Percentiles rank a stretch among this genome's conserved stretches.
These are phyloP conservation scores for Lavandula angustifolia DNA, from an alignment of 257 asterid genomes.

Conservation along the genomic window DNA sequence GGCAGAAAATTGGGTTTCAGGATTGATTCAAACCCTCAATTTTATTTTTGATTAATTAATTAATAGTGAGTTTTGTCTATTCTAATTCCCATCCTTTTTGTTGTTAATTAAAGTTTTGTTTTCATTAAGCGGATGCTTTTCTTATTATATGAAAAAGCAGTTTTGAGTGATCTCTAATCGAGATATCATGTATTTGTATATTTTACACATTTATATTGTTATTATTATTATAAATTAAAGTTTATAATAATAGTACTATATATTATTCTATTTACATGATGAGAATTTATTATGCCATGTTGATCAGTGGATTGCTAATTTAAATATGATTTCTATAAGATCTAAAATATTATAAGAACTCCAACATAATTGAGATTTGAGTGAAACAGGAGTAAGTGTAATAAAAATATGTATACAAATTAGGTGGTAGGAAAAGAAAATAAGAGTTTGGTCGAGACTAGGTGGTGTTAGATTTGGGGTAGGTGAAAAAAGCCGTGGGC, in stretches of 20 bases:
- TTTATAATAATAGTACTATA: too few relatives aligned
- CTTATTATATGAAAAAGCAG: constrained; percentile 26
- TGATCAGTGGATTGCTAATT: too few relatives aligned
- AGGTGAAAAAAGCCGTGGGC: background rate
- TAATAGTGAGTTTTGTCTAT: background rate
- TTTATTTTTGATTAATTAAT: constrained; percentile 9
- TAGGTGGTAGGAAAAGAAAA: constrained; percentile 1
- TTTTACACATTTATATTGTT: background rate
- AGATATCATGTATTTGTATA: background rate
- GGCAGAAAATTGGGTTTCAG: constrained; percentile 82
- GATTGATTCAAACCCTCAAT: constrained; percentile 44
- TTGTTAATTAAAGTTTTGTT: too few relatives aligned
- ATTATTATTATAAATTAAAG: too few relatives aligned
- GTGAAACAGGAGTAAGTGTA: background rate
- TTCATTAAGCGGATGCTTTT: too few relatives aligned
- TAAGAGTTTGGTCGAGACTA: constrained; percentile 24
- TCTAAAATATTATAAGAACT: too few relatives aligned
- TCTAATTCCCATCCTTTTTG: background rate
- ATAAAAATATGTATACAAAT: background rate
- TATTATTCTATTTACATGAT: background rate
- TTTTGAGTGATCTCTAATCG: constrained; percentile 19
- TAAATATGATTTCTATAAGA: too few relatives aligned
- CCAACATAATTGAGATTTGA: background rate
- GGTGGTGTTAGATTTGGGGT: constrained; percentile 21
- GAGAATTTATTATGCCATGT: too few relatives aligned